phyloP scores from a whole-genome alignment of 129 eudicot genomes.

The Apium graveolens region DNA sequence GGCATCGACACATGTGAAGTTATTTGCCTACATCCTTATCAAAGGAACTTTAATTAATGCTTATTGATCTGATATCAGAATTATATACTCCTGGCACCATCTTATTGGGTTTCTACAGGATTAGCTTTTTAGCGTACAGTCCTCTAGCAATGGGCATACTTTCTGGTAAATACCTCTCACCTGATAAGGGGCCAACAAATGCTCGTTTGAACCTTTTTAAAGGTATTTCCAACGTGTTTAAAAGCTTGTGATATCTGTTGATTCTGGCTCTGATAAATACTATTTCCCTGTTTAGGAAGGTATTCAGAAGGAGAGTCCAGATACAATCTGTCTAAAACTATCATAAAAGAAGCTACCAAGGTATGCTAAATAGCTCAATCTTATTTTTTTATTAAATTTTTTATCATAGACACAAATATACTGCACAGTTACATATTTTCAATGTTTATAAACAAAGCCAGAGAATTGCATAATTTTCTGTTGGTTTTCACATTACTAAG shows the following conservation, averaged over 20 bases:
- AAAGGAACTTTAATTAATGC: not conserved
- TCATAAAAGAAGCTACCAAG: constrained; percentile 39
- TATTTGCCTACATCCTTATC: not conserved
- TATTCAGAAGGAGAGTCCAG: constrained; percentile 93
- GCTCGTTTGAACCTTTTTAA: constrained; percentile 80
- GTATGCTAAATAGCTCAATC: constrained; percentile 24
- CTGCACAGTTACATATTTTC: not conserved
- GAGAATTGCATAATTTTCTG: not conserved
- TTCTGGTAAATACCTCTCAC: constrained; percentile 78
- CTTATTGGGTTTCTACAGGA: constrained; percentile 30
- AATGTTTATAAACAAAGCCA: not conserved
- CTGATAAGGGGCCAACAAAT: constrained; percentile 60
- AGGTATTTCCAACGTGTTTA: constrained; percentile 30
- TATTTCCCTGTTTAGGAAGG: constrained; percentile 43
- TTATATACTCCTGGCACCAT: not conserved
- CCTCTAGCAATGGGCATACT: constrained; percentile 98
- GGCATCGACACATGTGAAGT: not conserved
- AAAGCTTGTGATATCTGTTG: not conserved
- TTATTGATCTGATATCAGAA: not conserved
- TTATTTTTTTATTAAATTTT: not conserved
- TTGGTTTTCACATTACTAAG: not conserved
- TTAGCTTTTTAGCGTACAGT: constrained; percentile 85
- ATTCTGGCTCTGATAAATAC: not conserved
- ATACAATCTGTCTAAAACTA: constrained; percentile 52
- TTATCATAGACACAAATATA: not conserved